Percentiles rank a stretch among this genome's conserved stretches.
phyloP scores from a whole-genome alignment of 2,329 filamentous ascomycete genomes.

The Emergomyces orientalis region DNA sequence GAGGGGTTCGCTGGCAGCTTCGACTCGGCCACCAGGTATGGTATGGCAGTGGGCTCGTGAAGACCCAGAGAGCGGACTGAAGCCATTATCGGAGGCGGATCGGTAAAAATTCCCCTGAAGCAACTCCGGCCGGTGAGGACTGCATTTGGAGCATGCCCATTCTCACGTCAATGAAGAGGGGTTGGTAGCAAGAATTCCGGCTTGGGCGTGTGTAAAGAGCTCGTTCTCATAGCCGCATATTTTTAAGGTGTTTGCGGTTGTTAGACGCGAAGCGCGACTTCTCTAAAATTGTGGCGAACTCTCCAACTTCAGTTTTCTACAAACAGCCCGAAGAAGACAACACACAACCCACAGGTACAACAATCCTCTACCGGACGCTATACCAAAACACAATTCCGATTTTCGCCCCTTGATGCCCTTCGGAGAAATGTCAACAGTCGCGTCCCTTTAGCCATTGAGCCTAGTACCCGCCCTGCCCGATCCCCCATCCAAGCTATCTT shows the following conservation, averaged over 20 bases:
- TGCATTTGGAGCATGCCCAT: slow-evolving; percentile 23
- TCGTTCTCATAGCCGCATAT: neutral
- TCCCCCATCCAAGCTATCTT: neutral
- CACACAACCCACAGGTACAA: neutral
- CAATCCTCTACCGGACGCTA: neutral
- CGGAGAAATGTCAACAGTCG: neutral
- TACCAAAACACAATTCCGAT: neutral
- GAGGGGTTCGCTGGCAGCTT: slow-evolving; percentile 61
- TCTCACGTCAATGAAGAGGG: slow-evolving; percentile 14
- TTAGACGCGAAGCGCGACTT: slow-evolving; percentile 9
- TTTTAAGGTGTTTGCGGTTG: neutral
- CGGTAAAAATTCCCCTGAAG: slow-evolving; percentile 16
- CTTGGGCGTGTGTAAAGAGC: slow-evolving; percentile 12
- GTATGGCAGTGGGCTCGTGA: slow-evolving; percentile 75
- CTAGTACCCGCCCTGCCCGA: neutral
- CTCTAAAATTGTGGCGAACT: slow-evolving; percentile 1
- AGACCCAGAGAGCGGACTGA: slow-evolving; percentile 82
- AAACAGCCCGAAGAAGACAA: neutral
- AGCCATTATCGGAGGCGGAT: slow-evolving; percentile 56
- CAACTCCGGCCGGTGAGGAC: slow-evolving; percentile 20
- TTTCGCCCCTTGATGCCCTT: neutral
- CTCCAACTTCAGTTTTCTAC: neutral
- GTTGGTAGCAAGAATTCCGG: slow-evolving; percentile 14
- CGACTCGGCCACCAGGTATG: slow-evolving; percentile 71
- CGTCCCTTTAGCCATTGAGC: neutral